Percentiles rank a stretch among this genome's conserved stretches.
Conservation (phyloP, 2,329 filamentous ascomycete species). For the Ophiocordyceps camponoti-rufipedis region DNA sequence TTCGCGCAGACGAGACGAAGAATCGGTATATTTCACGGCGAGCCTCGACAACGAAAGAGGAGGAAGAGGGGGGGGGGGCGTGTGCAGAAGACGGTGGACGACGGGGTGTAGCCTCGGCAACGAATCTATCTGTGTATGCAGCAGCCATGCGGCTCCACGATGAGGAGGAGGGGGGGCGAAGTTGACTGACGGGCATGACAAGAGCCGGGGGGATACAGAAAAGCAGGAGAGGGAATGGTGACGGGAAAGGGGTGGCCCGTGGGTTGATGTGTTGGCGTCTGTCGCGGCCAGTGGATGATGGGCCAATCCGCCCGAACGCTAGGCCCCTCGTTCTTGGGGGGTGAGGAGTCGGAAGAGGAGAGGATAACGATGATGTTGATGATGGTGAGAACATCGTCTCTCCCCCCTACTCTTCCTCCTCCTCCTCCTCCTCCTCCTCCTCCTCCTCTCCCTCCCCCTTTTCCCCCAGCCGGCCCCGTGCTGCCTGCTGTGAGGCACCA, state of each 20-base stretch:
- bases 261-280: conserved; percentile 77
- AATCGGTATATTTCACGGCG: too few species aligned
- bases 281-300: conserved; percentile 61
- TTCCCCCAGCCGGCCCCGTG: too few species aligned
- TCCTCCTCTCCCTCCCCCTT: too few species aligned
- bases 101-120: conserved; percentile 1
- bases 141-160: neutral
- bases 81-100: conserved; percentile 19
- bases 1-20: conserved; percentile 29
- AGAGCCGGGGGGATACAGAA: too few species aligned
- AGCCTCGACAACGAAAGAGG: neutral
- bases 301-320: conserved; percentile 37
- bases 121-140: neutral
- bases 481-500: too few species aligned
- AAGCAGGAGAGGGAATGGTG: too few species aligned
- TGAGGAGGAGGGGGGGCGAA: neutral
- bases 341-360: neutral
- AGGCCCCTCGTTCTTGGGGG: conserved; percentile 11
- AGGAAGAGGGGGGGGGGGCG: conserved; percentile 15
- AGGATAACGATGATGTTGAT: neutral
- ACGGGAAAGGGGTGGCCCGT: conserved; percentile 40
- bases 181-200: too few species aligned
- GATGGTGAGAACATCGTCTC: too few species aligned
- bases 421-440: too few species aligned
- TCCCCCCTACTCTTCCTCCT: too few species aligned